phyloP scores from a whole-genome alignment of 495 filamentous ascomycete genomes.

The Parathielavia hyrcaniae region DNA sequence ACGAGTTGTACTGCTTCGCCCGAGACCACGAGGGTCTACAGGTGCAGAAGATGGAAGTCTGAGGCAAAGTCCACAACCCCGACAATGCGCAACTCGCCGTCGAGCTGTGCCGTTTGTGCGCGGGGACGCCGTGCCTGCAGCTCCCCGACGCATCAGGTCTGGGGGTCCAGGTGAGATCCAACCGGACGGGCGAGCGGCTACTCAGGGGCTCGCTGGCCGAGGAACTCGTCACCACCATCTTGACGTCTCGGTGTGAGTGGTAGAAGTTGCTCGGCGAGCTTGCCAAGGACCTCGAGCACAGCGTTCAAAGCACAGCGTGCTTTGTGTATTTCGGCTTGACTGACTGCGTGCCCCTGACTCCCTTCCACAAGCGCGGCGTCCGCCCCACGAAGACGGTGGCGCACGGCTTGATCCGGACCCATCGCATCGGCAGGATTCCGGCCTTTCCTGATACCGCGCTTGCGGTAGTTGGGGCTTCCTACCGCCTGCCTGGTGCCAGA shows the following conservation, averaged over 20 bases:
- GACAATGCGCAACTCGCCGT: constrained; percentile 25
- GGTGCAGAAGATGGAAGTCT: constrained; percentile 23
- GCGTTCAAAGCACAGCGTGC: constrained; percentile 12
- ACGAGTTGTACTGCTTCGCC: constrained; percentile 17
- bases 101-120: constrained; percentile 25
- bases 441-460: constrained; percentile 28
- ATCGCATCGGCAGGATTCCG: constrained; percentile 2
- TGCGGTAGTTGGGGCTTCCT: constrained; percentile 49
- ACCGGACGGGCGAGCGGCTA: constrained; percentile 24
- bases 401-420: constrained; percentile 1
- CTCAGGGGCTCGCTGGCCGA: constrained; percentile 23
- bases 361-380: constrained; percentile 28
- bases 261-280: constrained; percentile 27
- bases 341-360: constrained; percentile 29
- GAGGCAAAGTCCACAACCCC: constrained; percentile 32
- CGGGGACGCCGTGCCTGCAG: constrained; percentile 11
- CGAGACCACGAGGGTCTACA: constrained; percentile 16
- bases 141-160: constrained; percentile 25
- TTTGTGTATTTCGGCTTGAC: constrained; percentile 32
- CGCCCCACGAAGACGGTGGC: constrained; percentile 22
- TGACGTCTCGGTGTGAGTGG: constrained; percentile 37
- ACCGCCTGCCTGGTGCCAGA: constrained; percentile 49
- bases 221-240: constrained; percentile 30
- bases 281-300: constrained; percentile 24
- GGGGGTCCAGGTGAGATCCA: constrained; percentile 27